phyloP scores from a whole-genome alignment of 768 basidiomycete species.

The Kwoniella pini region DNA sequence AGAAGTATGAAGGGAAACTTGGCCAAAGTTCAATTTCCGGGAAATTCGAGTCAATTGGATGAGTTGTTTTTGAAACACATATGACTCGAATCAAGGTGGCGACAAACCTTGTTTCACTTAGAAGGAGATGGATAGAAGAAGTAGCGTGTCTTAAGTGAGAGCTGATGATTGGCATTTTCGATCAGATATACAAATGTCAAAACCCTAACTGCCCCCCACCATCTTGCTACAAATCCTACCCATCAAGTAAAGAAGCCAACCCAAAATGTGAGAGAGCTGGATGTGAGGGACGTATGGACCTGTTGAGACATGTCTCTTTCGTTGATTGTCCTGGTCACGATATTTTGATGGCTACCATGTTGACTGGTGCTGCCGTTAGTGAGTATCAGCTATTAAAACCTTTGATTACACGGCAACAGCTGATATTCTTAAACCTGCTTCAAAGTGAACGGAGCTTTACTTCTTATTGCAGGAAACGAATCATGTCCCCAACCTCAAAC shows the following conservation, averaged over 20 bases:
- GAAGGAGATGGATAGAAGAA: too few species aligned
- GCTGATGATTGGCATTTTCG: too few species aligned
- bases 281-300: constrained; percentile 84
- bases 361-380: constrained; percentile 97
- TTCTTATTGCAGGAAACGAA: constrained; percentile 96
- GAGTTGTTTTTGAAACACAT: too few species aligned
- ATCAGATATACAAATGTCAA: constrained; percentile 96
- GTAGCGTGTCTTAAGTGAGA: too few species aligned
- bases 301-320: constrained; percentile 93
- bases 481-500: constrained; percentile 99
- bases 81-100: too few species aligned
- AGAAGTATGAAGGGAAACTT: neutral
- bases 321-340: constrained; percentile 95
- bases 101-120: neutral
- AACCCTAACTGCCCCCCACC: constrained; percentile 90
- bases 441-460: constrained; percentile 84
- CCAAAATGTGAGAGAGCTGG: constrained; percentile 92
- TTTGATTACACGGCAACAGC: too few species aligned
- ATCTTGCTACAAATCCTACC: constrained; percentile 90
- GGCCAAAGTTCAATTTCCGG: neutral
- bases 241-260: constrained; percentile 87
- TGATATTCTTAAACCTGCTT: too few species aligned
- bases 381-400: too few species aligned
- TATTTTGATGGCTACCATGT: constrained; percentile 99
- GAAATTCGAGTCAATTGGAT: neutral